Evolutionary conservation across 192 early-diverging fungal genomes (phyloP), one percentile per base, ranked within the genome.

Genomic region (Linnemannia zychae): DNA sequence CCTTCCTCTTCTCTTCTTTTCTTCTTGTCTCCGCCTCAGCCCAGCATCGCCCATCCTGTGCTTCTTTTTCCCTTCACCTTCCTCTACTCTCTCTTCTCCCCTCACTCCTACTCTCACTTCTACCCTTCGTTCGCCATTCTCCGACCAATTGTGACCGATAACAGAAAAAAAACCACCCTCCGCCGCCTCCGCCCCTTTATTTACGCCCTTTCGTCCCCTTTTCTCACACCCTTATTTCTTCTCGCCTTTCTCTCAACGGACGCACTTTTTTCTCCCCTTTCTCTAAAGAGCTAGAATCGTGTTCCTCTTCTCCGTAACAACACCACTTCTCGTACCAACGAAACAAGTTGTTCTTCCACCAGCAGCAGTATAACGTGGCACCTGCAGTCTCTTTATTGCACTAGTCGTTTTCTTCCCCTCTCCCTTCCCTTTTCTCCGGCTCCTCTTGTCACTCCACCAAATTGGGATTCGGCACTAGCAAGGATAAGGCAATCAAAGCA

Each of bases 401-500:
- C 57, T 63, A 63, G 57, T 63, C 57, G 2, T 24, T 28, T 60
- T 3, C 0, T 60, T 11, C 24, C 52, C 48, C 48, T 49, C 16
- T 17, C 13, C 48, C 16, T 49, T 49, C 48, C 20, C 4, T 0
- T 24, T 63, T 31, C 57, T 63, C 11, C 57, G 28, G 12, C 12
- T 63, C 24, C 11, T 11, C 28, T 63, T 57, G 22, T 57, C 24
- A 24, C 57, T n/a, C 57, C 24, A n/a, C 4, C 20, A 37, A 17
- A 63, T 46, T 16, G 38, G 33, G 9, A 36, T 66, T 65, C 53
- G 60, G 40, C 71, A 73, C 78, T 80, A 80, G 38, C 16, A 52
- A 80, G 53, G 65, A 80, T 57, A 80, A 80, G 78, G 78, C 78
- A 80, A 80, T 44, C 78, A 80, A 80, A 81, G 73, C 46, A 46